A percentile compares a stretch with the other conserved stretches of the same genome.
Evolutionary conservation across 192 early-diverging fungal species (phyloP).

Genomic region (Entophlyctis luteolus): DNA sequence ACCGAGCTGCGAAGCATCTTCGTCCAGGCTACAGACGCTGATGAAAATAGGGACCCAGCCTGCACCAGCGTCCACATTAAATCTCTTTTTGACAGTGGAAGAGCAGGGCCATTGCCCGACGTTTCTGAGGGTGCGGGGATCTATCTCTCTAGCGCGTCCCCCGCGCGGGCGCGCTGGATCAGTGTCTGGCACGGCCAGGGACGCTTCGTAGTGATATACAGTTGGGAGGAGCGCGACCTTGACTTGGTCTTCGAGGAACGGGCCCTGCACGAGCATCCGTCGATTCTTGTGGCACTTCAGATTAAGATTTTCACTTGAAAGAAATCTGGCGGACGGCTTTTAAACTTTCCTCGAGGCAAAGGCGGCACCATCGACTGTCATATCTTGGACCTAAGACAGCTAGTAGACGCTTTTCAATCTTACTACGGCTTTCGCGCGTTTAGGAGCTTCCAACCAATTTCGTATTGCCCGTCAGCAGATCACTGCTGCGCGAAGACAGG

Average conservation of each 20-base stretch:
- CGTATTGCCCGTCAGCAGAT: too few species aligned
- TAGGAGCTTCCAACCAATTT: too few species aligned
- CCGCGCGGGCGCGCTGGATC: not conserved
- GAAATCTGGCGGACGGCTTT: too few species aligned
- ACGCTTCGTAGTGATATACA: conserved; percentile 16
- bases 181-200: not conserved
- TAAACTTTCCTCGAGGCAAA: too few species aligned
- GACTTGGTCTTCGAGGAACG: conserved; percentile 14
- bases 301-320: too few species aligned
- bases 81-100: not conserved
- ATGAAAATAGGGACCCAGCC: conserved; percentile 25
- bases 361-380: too few species aligned
- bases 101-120: not conserved
- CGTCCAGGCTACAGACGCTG: not conserved
- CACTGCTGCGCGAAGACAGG: too few species aligned
- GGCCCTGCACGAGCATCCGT: not conserved
- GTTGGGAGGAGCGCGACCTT: conserved; percentile 8
- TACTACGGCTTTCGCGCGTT: too few species aligned
- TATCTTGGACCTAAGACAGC: too few species aligned
- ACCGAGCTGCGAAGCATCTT: not conserved
- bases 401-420: too few species aligned
- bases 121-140: not conserved
- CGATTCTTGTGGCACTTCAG: too few species aligned
- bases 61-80: conserved; percentile 5
- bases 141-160: not conserved